These are phyloP conservation scores for Chaetomium globosum DNA, from an alignment of 2,329 filamentous ascomycete genomes.

Conservation along the genomic window DNA sequence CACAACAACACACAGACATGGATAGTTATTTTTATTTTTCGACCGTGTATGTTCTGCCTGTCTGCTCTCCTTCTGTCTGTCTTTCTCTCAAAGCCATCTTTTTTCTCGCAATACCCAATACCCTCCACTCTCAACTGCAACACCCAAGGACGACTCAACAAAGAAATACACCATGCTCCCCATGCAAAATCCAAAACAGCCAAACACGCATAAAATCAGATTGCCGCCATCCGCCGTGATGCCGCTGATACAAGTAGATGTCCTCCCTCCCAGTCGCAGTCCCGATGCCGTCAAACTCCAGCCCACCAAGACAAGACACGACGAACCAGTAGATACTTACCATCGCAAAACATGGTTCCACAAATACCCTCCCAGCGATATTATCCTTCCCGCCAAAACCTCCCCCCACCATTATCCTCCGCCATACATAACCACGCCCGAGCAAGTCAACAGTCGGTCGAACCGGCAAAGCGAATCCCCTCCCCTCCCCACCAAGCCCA, in stretches of 20 bases:
- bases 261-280: background rate
- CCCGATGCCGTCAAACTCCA: background rate
- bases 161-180: background rate
- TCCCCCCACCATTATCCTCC: background rate
- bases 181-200: conserved; percentile 1
- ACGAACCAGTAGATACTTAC: background rate
- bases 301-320: background rate
- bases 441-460: background rate
- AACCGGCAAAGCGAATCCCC: background rate
- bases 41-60: background rate
- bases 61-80: too few relatives aligned
- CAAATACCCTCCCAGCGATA: background rate
- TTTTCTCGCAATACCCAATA: background rate
- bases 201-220: conserved; percentile 30
- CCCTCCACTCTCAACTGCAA: too few relatives aligned
- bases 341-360: background rate
- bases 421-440: too few relatives aligned
- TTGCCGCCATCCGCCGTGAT: conserved; percentile 34
- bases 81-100: background rate
- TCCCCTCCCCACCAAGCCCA: background rate
- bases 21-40: background rate
- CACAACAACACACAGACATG: background rate
- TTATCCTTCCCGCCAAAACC: background rate
- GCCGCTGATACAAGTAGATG: background rate
- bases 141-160: background rate